Percentiles rank a stretch among this genome's conserved stretches.
These are phyloP conservation scores for Escovopsis sp. DNA, from an alignment of 2,329 filamentous ascomycete genomes.

Conservation along the genomic window DNA sequence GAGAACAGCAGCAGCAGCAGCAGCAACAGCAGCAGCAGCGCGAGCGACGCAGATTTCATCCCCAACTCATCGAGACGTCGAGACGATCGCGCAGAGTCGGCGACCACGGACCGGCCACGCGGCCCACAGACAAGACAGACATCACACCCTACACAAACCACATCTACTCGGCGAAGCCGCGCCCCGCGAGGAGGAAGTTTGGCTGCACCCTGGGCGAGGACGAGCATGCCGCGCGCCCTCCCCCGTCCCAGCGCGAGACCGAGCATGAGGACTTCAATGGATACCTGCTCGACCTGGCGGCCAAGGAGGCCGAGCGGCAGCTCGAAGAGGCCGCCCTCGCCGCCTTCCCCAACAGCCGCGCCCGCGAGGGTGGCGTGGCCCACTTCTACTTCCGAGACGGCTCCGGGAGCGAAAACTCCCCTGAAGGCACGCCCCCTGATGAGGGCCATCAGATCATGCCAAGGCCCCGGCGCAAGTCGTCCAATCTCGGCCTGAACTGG, in stretches of 20 bases:
- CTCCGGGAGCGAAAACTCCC: constrained; percentile 39
- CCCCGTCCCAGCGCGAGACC: constrained; percentile 44
- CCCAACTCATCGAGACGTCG: constrained; percentile 70
- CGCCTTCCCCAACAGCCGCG: constrained; percentile 59
- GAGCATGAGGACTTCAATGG: constrained; percentile 63
- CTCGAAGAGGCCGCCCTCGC: constrained; percentile 63
- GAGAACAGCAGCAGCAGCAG: not conserved
- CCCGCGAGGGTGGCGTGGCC: constrained; percentile 54
- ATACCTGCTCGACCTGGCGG: constrained; percentile 66
- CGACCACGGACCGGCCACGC: constrained; percentile 47
- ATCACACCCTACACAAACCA: constrained; percentile 50
- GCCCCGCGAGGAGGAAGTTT: constrained; percentile 20
- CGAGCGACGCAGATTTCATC: constrained; percentile 47
- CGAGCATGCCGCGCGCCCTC: constrained; percentile 14
- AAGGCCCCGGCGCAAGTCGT: constrained; percentile 41
- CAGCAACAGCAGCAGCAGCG: constrained; percentile 26
- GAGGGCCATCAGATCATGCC: constrained; percentile 12
- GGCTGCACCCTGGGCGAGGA: constrained; percentile 15
- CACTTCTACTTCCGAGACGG: constrained; percentile 57
- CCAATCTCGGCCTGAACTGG: constrained; percentile 51
- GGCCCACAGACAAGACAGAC: constrained; percentile 57
- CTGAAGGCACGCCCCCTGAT: constrained; percentile 22
- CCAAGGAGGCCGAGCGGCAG: constrained; percentile 65
- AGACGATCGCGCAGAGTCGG: constrained; percentile 54
- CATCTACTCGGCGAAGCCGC: constrained; percentile 35